Conservation (phyloP, 2,329 filamentous ascomycete species). For the Xylaria sp. region DNA sequence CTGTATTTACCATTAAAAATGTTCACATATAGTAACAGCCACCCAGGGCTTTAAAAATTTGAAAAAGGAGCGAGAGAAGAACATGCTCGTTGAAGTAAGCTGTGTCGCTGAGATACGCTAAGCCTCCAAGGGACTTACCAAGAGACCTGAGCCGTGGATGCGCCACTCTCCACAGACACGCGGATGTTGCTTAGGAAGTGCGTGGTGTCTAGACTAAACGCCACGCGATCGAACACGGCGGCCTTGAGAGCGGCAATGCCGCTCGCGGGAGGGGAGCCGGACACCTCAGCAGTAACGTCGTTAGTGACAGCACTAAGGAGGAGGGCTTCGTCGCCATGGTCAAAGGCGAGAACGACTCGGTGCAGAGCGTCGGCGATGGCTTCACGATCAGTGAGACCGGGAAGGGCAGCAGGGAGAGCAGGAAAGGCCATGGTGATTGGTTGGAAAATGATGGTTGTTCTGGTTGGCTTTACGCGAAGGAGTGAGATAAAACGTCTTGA, state of each 20-base stretch:
- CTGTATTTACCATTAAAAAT: too few relatives aligned
- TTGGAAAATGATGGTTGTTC: not conserved
- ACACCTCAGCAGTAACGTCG: slow-evolving; percentile 1
- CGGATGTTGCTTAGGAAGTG: slow-evolving; percentile 22
- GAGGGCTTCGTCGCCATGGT: slow-evolving; percentile 11
- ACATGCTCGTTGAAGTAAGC: too few relatives aligned
- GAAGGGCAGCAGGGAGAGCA: slow-evolving; percentile 10
- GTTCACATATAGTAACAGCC: too few relatives aligned
- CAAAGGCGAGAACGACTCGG: slow-evolving; percentile 9
- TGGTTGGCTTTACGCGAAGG: not conserved
- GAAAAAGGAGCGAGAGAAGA: too few relatives aligned
- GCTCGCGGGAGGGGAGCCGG: not conserved
- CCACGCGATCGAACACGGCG: slow-evolving; percentile 11
- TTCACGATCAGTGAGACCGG: slow-evolving; percentile 22
- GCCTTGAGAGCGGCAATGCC: slow-evolving; percentile 4
- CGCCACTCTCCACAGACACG: not conserved
- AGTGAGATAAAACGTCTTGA: not conserved
- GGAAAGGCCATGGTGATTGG: not conserved
- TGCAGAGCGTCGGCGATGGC: slow-evolving; percentile 19
- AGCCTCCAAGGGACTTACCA: not conserved
- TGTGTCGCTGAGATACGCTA: too few relatives aligned
- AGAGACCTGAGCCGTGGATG: slow-evolving; percentile 12
- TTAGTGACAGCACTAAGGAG: slow-evolving; percentile 1
- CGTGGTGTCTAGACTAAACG: not conserved
- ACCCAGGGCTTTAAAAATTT: too few relatives aligned